phyloP scores from a whole-genome alignment of 495 filamentous ascomycete species.

The Lineolata rhizophorae region DNA sequence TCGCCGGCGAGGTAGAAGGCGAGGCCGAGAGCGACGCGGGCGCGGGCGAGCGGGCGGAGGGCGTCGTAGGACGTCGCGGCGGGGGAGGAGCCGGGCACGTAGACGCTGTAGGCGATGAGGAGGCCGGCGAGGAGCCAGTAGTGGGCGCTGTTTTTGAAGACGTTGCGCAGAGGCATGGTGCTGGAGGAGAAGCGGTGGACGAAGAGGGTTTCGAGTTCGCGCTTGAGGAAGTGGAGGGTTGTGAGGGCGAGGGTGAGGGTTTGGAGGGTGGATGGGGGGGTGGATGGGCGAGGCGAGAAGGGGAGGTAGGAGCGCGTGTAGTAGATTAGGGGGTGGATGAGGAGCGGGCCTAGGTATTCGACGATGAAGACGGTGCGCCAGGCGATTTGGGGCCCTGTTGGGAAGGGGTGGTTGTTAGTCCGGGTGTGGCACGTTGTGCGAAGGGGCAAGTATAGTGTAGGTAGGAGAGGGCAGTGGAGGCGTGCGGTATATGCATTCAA shows the following conservation, averaged over 20 bases:
- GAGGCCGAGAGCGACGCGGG: constrained; percentile 31
- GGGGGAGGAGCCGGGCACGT: constrained; percentile 44
- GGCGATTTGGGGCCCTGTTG: constrained; percentile 62
- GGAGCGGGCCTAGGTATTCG: constrained; percentile 85
- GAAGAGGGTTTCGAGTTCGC: constrained; percentile 83
- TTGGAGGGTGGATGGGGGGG: constrained; percentile 41
- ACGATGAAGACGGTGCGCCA: constrained; percentile 90
- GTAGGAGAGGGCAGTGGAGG: not conserved
- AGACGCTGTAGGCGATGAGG: constrained; percentile 68
- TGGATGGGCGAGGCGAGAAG: constrained; percentile 26
- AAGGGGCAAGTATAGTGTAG: not conserved
- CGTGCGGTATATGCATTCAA: not conserved
- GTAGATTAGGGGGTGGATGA: constrained; percentile 63
- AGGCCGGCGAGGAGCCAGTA: constrained; percentile 75
- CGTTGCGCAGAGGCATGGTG: constrained; percentile 74
- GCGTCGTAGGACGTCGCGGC: constrained; percentile 15
- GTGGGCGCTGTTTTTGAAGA: constrained; percentile 78
- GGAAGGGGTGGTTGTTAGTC: constrained; percentile 1
- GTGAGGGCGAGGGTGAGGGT: constrained; percentile 48
- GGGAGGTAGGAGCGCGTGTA: constrained; percentile 26
- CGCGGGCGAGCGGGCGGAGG: constrained; percentile 3
- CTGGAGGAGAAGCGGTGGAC: constrained; percentile 87
- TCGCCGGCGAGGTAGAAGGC: constrained; percentile 55
- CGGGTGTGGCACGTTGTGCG: not conserved
- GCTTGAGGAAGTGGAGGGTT: constrained; percentile 74